These are phyloP conservation scores for Truncatella angustata DNA, from an alignment of 2,329 filamentous ascomycete genomes.

Conservation along the genomic window DNA sequence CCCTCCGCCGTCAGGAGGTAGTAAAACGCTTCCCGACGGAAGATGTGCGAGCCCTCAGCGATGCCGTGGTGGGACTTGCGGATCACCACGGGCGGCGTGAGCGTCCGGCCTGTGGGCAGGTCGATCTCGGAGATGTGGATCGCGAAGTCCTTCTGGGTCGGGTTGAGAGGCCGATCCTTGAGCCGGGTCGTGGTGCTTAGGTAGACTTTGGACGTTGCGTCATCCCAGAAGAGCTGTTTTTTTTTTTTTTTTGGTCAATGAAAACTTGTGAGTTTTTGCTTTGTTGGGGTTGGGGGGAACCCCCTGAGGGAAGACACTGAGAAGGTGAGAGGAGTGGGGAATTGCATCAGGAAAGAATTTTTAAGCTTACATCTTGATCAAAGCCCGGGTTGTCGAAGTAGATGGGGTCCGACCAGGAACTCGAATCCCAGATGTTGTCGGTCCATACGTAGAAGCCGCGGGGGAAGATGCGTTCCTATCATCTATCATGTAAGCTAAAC, in stretches of 20 bases:
- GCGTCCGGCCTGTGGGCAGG: slow-evolving; percentile 37
- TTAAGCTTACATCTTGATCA: slow-evolving; percentile 47
- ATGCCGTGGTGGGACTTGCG: slow-evolving; percentile 37
- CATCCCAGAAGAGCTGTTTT: slow-evolving; percentile 44
- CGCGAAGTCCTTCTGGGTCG: slow-evolving; percentile 49
- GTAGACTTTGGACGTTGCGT: slow-evolving; percentile 44
- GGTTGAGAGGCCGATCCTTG: slow-evolving; percentile 31
- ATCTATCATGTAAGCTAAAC: neutral
- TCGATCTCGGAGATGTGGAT: slow-evolving; percentile 46
- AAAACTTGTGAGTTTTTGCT: neutral
- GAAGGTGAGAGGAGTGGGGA: neutral
- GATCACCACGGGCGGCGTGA: slow-evolving; percentile 33
- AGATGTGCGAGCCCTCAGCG: slow-evolving; percentile 41
- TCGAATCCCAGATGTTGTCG: slow-evolving; percentile 48
- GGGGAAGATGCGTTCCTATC: slow-evolving; percentile 44
- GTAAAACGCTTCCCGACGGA: slow-evolving; percentile 32
- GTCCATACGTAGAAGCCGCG: slow-evolving; percentile 54
- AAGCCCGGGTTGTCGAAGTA: slow-evolving; percentile 54
- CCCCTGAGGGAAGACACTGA: neutral
- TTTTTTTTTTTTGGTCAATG: neutral
- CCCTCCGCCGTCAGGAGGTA: slow-evolving; percentile 40
- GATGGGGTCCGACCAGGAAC: slow-evolving; percentile 50
- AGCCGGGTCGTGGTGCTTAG: slow-evolving; percentile 42
- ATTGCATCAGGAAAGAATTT: neutral
- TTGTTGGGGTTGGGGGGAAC: neutral